These are phyloP conservation scores for Monosporascus ibericus DNA, from an alignment of 2,329 filamentous ascomycete species.

Conservation along the genomic window DNA sequence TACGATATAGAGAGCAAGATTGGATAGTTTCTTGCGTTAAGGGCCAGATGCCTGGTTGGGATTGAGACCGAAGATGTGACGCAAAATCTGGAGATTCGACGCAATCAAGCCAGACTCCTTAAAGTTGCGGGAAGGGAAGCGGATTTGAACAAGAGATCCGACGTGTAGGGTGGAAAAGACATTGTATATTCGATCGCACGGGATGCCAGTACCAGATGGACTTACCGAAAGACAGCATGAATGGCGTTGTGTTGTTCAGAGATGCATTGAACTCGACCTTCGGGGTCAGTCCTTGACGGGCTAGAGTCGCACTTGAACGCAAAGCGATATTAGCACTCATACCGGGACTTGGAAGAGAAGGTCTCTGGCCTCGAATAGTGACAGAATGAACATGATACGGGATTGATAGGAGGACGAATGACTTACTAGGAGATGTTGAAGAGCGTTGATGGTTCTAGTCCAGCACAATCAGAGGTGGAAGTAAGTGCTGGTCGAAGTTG, in stretches of 20 bases:
- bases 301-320: conserved; percentile 19
- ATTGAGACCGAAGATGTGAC: conserved; percentile 10
- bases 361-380: conserved; percentile 1
- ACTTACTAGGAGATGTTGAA: conserved; percentile 19
- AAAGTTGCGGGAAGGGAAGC: conserved; percentile 8
- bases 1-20: conserved; percentile 2
- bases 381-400: conserved; percentile 4
- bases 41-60: conserved; percentile 5
- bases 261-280: conserved; percentile 25
- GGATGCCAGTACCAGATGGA: conserved; percentile 20
- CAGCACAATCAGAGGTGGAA: conserved; percentile 10
- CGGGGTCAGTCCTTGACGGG: conserved; percentile 13
- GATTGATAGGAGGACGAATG: conserved; percentile 13
- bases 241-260: conserved; percentile 27
- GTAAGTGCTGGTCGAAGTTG: conserved; percentile 12
- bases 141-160: not conserved
- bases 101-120: conserved; percentile 8
- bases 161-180: conserved; percentile 12
- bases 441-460: conserved; percentile 17
- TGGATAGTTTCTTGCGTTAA: conserved; percentile 4
- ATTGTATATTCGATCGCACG: conserved; percentile 30
- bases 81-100: conserved; percentile 7
- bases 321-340: conserved; percentile 10
- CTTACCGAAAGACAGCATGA: conserved; percentile 30
- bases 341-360: conserved; percentile 6